Conservation (phyloP, 257 asterid genomes). For the Solanum chmielewskii region DNA sequence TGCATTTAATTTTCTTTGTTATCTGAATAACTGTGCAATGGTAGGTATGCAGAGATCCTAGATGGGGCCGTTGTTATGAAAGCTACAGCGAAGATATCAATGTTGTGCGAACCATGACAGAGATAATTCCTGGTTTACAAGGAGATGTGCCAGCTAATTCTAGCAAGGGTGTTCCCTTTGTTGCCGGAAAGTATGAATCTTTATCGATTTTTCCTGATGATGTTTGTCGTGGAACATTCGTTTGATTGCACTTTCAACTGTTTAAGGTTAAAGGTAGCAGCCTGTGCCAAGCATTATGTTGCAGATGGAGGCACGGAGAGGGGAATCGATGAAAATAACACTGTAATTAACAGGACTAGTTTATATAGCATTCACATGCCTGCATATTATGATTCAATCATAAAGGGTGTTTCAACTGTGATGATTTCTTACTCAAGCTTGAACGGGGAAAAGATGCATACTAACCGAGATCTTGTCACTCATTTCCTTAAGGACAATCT, state of each 20-base stretch:
- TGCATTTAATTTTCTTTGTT: background rate
- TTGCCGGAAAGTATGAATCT: conserved; percentile 15
- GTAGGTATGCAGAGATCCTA: conserved; percentile 13
- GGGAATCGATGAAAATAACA: conserved; percentile 21
- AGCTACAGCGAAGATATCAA: conserved; percentile 24
- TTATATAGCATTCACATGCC: conserved; percentile 24
- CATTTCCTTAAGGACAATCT: conserved; percentile 14
- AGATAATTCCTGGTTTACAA: conserved; percentile 20
- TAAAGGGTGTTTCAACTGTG: conserved; percentile 19
- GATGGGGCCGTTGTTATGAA: conserved; percentile 34
- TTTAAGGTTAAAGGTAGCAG: conserved; percentile 18
- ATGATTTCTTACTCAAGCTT: conserved; percentile 27
- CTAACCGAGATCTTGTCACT: conserved; percentile 14
- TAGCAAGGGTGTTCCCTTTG: conserved; percentile 10
- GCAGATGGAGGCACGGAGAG: conserved; percentile 10
- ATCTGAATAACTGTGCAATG: background rate
- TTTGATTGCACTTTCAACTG: background rate
- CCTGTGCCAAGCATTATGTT: conserved; percentile 28
- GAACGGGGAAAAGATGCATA: conserved; percentile 26
- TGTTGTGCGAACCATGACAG: conserved; percentile 20
- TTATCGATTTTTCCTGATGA: background rate
- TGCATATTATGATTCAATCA: conserved; percentile 10
- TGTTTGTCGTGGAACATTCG: background rate
- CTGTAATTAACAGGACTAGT: conserved; percentile 7
- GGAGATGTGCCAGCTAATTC: conserved; percentile 15